Percentiles rank a stretch among this genome's conserved stretches.
These are phyloP conservation scores for Senna siamea DNA, from an alignment of 306 rosid genomes.

Conservation along the genomic window DNA sequence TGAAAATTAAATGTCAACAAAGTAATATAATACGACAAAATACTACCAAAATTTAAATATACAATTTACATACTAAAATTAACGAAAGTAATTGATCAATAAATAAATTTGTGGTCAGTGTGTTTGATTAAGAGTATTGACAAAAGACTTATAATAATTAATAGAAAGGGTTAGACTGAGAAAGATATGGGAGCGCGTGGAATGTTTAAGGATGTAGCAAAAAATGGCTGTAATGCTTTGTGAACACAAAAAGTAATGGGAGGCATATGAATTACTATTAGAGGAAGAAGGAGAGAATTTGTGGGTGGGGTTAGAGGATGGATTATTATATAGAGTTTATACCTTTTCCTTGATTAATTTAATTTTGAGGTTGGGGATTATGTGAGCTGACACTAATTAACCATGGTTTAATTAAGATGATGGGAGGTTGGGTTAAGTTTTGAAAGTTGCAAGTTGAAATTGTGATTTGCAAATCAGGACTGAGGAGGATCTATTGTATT, in stretches of 20 bases:
- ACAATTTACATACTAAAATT: too few relatives aligned
- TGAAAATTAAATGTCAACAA: too few relatives aligned
- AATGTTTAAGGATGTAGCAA: neutral
- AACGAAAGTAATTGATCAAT: too few relatives aligned
- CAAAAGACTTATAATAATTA: too few relatives aligned
- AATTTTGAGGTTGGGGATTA: conserved; percentile 36
- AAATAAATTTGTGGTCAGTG: too few relatives aligned
- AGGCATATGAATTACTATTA: conserved; percentile 8
- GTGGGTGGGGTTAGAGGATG: conserved; percentile 65
- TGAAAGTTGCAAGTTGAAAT: conserved; percentile 25
- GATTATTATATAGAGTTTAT: conserved; percentile 8
- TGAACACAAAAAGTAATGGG: neutral
- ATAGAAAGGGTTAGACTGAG: too few relatives aligned
- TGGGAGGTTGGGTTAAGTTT: conserved; percentile 27
- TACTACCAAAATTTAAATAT: too few relatives aligned
- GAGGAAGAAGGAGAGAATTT: neutral
- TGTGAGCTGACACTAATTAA: conserved; percentile 33
- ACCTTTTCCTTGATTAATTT: conserved; percentile 3
- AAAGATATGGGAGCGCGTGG: conserved; percentile 47
- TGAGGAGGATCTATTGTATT: too few relatives aligned
- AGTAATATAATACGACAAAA: too few relatives aligned
- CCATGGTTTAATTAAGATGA: conserved; percentile 62
- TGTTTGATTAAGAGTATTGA: too few relatives aligned
- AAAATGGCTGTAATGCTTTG: conserved; percentile 18
- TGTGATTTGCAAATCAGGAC: too few relatives aligned